phyloP scores from a whole-genome alignment of 768 basidiomycete genomes.

The Boletus coccyginus region DNA sequence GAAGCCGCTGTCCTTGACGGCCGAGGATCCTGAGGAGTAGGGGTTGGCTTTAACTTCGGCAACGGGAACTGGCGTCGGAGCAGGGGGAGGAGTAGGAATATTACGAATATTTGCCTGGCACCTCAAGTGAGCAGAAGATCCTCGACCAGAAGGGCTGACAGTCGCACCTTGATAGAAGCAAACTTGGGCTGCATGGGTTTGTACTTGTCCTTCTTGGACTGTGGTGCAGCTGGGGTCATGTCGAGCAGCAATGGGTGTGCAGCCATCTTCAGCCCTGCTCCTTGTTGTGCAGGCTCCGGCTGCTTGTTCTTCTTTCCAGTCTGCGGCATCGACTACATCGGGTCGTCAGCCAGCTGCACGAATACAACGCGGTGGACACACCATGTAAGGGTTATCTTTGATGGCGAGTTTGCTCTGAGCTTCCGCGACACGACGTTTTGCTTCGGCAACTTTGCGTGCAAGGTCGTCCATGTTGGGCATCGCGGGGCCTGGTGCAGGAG shows the following conservation, averaged over 20 bases:
- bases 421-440: constrained; percentile 79
- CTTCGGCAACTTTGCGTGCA: constrained; percentile 74
- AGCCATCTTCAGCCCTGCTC: constrained; percentile 85
- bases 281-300: constrained; percentile 68
- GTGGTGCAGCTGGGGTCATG: constrained; percentile 46
- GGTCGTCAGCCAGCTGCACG: background rate
- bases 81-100: constrained; percentile 57
- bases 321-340: constrained; percentile 49
- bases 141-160: background rate
- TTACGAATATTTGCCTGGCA: constrained; percentile 74
- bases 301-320: constrained; percentile 51
- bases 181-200: constrained; percentile 99
- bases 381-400: constrained; percentile 89
- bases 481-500: constrained; percentile 40
- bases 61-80: constrained; percentile 34
- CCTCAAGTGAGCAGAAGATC: background rate
- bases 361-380: constrained; percentile 30
- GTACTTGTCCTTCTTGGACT: constrained; percentile 88
- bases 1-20: constrained; percentile 58
- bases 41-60: constrained; percentile 64
- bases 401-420: constrained; percentile 73
- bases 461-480: constrained; percentile 58
- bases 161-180: constrained; percentile 80
- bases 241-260: constrained; percentile 86
- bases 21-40: constrained; percentile 55